Evolutionary conservation across 2,329 filamentous ascomycete genomes (phyloP).

Genomic region (Beauveria rudraprayagi): DNA sequence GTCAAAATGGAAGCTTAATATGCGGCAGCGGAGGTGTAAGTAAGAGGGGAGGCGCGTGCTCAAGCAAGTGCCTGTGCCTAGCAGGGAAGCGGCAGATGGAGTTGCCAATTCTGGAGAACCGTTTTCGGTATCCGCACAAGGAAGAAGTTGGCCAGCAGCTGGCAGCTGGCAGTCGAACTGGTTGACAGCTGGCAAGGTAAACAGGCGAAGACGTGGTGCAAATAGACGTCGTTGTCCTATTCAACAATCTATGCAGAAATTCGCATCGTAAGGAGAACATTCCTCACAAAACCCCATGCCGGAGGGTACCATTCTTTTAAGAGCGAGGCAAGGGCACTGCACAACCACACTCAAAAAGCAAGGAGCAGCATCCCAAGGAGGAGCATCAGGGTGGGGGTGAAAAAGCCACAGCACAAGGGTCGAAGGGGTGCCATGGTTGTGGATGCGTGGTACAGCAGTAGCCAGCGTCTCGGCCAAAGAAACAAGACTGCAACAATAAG

Average conservation of each 20-base stretch:
- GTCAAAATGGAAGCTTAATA: not conserved
- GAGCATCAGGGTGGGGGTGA: not conserved
- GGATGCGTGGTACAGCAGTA: not conserved
- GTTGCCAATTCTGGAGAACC: slow-evolving; percentile 9
- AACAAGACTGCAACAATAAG: slow-evolving; percentile 6
- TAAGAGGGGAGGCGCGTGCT: not conserved
- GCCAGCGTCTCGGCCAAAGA: slow-evolving; percentile 6
- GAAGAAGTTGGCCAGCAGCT: not conserved
- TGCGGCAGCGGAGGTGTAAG: not conserved
- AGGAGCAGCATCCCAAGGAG: slow-evolving; percentile 5
- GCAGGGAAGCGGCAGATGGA: slow-evolving; percentile 3
- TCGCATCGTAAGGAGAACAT: slow-evolving; percentile 7
- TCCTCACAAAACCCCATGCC: not conserved
- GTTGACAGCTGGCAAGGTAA: not conserved
- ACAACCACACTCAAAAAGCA: slow-evolving; percentile 11
- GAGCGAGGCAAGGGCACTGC: slow-evolving; percentile 9
- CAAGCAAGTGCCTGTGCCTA: not conserved
- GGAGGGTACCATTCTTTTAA: slow-evolving; percentile 13
- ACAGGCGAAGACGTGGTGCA: not conserved
- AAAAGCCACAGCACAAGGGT: slow-evolving; percentile 10
- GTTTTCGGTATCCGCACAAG: not conserved
- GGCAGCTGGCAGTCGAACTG: not conserved
- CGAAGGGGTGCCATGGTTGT: not conserved
- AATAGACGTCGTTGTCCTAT: not conserved
- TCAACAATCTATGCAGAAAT: not conserved